Conservation (phyloP, 257 asterid genomes). For the Rehmannia glutinosa region DNA sequence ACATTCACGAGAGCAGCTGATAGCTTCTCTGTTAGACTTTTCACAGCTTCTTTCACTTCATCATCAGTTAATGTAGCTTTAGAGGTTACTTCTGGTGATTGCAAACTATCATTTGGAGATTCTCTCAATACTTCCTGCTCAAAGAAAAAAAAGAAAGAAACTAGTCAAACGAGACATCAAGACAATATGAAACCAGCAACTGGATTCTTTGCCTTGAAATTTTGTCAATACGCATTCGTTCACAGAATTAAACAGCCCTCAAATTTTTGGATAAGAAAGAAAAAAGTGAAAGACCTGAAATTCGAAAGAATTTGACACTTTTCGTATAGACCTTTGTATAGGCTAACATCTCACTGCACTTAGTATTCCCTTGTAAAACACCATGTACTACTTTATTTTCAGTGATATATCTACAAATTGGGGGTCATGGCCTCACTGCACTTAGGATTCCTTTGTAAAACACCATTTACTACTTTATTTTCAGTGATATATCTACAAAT, state of each 20-base stretch:
- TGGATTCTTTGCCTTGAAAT: too few species aligned
- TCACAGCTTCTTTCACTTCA: slow-evolving; percentile 42
- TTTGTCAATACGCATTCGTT: neutral
- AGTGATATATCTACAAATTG: too few species aligned
- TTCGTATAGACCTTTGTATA: too few species aligned
- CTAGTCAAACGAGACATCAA: neutral
- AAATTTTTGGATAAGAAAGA: neutral
- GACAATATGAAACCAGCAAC: neutral
- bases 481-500: too few species aligned
- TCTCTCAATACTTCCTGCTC: slow-evolving; percentile 50
- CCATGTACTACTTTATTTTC: too few species aligned
- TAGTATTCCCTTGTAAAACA: too few species aligned
- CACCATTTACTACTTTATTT: too few species aligned
- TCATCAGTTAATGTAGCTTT: slow-evolving; percentile 29
- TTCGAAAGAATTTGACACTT: neutral
- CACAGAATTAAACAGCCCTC: neutral
- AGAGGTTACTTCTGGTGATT: slow-evolving; percentile 52
- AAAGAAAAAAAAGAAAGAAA: neutral
- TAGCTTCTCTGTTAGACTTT: slow-evolving; percentile 49
- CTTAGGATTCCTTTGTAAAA: too few species aligned
- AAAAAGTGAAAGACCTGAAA: neutral
- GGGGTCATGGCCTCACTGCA: too few species aligned
- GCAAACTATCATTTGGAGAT: slow-evolving; percentile 31
- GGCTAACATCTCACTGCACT: too few species aligned
- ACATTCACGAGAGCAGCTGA: slow-evolving; percentile 79